phyloP scores from a whole-genome alignment of 139 green algal genomes.

The Tetraselmis striata region DNA sequence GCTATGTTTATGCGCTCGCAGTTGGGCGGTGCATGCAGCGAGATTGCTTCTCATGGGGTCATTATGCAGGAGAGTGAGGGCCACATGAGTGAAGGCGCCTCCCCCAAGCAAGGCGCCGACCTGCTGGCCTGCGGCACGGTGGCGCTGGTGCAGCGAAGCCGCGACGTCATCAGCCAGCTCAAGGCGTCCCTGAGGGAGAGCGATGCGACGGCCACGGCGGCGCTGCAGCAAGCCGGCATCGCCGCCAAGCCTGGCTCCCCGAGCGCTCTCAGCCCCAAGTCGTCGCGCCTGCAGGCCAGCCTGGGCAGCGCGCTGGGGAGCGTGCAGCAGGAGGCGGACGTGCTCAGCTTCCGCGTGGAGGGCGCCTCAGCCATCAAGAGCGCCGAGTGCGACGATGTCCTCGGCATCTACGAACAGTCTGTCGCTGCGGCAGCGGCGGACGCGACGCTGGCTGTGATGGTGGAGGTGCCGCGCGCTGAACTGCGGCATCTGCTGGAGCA shows the following conservation, averaged over 20 bases:
- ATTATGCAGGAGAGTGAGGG: too few species aligned
- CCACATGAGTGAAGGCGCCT: too few species aligned
- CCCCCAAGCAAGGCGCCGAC: too few species aligned
- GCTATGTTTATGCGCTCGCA: too few species aligned
- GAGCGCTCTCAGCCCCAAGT: neutral
- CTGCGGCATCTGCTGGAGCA: neutral
- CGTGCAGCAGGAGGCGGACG: neutral
- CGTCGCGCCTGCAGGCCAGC: neutral
- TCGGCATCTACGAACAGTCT: too few species aligned
- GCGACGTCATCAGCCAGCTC: neutral
- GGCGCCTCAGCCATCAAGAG: neutral
- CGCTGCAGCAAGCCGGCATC: neutral
- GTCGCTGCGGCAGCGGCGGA: too few species aligned
- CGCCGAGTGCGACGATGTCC: too few species aligned
- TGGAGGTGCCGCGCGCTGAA: neutral
- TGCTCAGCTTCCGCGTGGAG: neutral
- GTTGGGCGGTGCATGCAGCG: too few species aligned
- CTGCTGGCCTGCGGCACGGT: neutral
- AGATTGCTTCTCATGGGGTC: too few species aligned
- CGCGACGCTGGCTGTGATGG: too few species aligned
- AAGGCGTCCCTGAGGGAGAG: neutral
- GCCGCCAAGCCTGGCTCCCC: too few species aligned
- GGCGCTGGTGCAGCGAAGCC: neutral
- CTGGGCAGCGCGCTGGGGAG: neutral
- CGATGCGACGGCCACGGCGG: neutral